Evolutionary conservation across 2,329 filamentous ascomycete species (phyloP).

Genomic region (Epichloe glyceriae): DNA sequence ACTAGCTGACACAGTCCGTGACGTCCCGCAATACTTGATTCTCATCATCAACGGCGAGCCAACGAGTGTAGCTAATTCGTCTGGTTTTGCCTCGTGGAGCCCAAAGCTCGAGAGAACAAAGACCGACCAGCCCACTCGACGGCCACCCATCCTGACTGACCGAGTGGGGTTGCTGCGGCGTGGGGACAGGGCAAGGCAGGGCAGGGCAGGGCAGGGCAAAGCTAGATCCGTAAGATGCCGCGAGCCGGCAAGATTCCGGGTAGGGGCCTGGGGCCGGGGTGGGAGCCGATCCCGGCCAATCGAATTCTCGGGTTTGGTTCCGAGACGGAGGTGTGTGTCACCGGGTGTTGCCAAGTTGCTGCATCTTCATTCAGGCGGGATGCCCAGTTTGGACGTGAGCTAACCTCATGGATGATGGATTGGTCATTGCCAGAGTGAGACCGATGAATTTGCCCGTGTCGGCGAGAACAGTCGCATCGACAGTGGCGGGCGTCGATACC

Average conservation of each 20-base stretch:
- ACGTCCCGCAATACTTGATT: not conserved
- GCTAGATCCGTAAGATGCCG: too few relatives aligned
- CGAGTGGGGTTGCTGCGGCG: not conserved
- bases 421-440: conserved; percentile 10
- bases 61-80: not conserved
- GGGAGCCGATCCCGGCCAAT: too few relatives aligned
- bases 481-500: conserved; percentile 10
- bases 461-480: conserved; percentile 7
- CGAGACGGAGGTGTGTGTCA: not conserved
- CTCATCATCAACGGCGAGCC: not conserved
- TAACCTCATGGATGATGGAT: too few relatives aligned
- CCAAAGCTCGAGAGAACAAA: not conserved
- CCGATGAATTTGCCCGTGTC: conserved; percentile 8
- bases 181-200: too few relatives aligned
- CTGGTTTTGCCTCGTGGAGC: not conserved
- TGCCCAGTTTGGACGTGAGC: too few relatives aligned
- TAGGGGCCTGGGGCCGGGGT: too few relatives aligned
- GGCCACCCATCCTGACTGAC: too few relatives aligned
- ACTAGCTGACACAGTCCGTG: not conserved
- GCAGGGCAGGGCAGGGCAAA: not conserved
- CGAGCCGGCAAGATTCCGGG: too few relatives aligned
- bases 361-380: too few relatives aligned
- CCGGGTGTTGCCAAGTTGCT: too few relatives aligned
- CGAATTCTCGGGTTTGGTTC: not conserved
- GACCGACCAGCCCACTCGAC: too few relatives aligned